Conservation (phyloP, 1,139 yeast genomes). For the Blastobotrys capitulatus region DNA sequence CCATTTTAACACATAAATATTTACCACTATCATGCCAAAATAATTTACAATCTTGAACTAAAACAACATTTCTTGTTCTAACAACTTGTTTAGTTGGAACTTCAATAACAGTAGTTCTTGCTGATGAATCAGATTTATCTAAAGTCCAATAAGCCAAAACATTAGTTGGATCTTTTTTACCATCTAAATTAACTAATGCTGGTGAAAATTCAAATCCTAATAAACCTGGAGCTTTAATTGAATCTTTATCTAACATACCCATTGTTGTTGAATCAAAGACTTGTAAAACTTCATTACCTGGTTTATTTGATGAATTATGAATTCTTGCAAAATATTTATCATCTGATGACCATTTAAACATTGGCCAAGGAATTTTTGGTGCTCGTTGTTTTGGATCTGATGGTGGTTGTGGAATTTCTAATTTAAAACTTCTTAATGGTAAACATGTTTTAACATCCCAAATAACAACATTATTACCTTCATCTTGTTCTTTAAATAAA, state of each 20-base stretch:
- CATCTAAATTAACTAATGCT: constrained; percentile 65
- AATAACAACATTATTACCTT: constrained; percentile 89
- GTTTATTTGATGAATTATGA: constrained; percentile 55
- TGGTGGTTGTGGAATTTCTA: constrained; percentile 44
- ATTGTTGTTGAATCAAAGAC: constrained; percentile 72
- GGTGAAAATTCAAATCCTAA: constrained; percentile 97
- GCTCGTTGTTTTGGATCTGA: constrained; percentile 41
- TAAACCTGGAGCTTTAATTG: constrained; percentile 77
- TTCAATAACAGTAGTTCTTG: constrained; percentile 89
- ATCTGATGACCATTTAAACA: constrained; percentile 93
- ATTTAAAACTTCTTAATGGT: constrained; percentile 74
- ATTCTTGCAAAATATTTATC: constrained; percentile 94
- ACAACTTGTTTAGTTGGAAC: constrained; percentile 77
- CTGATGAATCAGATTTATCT: constrained; percentile 86
- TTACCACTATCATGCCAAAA: constrained; percentile 93
- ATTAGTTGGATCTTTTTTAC: constrained; percentile 26
- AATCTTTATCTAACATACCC: constrained; percentile 77
- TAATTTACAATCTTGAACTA: constrained; percentile 85
- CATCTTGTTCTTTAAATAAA: constrained; percentile 85
- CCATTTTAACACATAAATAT: constrained; percentile 88
- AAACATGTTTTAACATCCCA: constrained; percentile 89
- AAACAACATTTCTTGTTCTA: constrained; percentile 90
- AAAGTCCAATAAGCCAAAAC: constrained; percentile 96
- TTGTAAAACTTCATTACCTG: constrained; percentile 54
- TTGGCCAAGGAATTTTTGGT: constrained; percentile 99